Base-by-base conservation (phyloP, 192 early-diverging fungal species). In the Backusella australiensis region DNA sequence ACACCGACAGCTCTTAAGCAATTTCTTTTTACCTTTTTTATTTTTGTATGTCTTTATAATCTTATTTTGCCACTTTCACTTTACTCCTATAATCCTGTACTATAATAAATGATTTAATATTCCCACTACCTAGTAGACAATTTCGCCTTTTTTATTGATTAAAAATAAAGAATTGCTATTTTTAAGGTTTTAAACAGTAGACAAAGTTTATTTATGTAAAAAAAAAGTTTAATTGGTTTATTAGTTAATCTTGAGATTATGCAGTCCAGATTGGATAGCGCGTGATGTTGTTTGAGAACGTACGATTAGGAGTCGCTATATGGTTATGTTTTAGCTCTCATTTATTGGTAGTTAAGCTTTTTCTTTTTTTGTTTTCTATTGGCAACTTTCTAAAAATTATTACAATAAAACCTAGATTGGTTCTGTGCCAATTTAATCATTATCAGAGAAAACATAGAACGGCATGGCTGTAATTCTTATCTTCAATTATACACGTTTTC, bases 61-160 rank as follows among this genome's bases (percentile, higher is more conserved):
- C 56, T 59, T 35, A 21, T 53, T 73, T 63, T 34, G 23, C 17
- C 23, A 44, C 44, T 6, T 23, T 34, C 59, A 46, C 41, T 8
- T 68, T 26, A 21, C 34, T 63, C 17, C 42, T 66, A 38, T 38
- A 38, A 38, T 41, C 8, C 6, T 71, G 70, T 71, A 71, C 15
- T 46, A 71, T 71, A 71, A 71, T 71, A 71, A 71, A 71, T 71
- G 42, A 49, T 71, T 12, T 63, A 23, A 63, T 63, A 63, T 63
- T 63, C 56, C 56, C 56, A 2, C 11, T 49, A n/a, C 19, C 56
- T 63, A 63, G 12, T 63, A 63, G 21, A 63, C 23, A 49, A 19
- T 49, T 6, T 6, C n/a, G 3, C 8, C n/a, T 11, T 56, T 32
- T 56, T 63, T 63, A 21, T 29, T 29, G 56, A 63, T 12, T 49